Conservation (phyloP, 129 eudicot genomes). For the Silybum marianum region DNA sequence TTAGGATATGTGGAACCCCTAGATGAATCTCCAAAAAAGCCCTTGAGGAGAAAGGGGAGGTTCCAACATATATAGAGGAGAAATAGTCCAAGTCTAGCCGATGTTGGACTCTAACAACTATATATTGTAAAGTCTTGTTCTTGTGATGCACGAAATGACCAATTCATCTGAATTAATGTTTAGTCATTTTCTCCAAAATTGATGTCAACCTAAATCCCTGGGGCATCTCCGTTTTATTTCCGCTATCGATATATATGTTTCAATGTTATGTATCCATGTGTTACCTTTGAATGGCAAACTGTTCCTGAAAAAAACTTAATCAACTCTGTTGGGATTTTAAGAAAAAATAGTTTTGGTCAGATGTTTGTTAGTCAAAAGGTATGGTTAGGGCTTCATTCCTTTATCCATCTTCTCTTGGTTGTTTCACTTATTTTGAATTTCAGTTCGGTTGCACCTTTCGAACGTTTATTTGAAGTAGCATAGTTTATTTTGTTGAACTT, state of each 20-base stretch:
- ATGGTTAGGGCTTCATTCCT: background rate
- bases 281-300: background rate
- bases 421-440: background rate
- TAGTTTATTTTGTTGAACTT: too few relatives aligned
- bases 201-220: background rate
- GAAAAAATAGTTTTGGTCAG: background rate
- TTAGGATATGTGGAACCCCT: too few relatives aligned
- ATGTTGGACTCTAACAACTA: too few relatives aligned
- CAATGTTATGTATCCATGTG: background rate
- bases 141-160: background rate
- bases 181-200: background rate
- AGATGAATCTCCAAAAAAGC: too few relatives aligned
- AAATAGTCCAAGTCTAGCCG: too few relatives aligned
- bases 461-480: background rate
- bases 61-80: too few relatives aligned
- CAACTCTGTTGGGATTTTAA: background rate
- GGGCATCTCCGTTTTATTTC: background rate
- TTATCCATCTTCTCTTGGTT: background rate
- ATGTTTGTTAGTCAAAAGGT: background rate
- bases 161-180: background rate
- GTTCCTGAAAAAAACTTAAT: background rate
- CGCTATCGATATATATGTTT: background rate
- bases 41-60: too few relatives aligned
- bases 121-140: background rate
- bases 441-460: background rate